phyloP scores from a whole-genome alignment of 768 basidiomycete genomes.

The Piloderma croceum region DNA sequence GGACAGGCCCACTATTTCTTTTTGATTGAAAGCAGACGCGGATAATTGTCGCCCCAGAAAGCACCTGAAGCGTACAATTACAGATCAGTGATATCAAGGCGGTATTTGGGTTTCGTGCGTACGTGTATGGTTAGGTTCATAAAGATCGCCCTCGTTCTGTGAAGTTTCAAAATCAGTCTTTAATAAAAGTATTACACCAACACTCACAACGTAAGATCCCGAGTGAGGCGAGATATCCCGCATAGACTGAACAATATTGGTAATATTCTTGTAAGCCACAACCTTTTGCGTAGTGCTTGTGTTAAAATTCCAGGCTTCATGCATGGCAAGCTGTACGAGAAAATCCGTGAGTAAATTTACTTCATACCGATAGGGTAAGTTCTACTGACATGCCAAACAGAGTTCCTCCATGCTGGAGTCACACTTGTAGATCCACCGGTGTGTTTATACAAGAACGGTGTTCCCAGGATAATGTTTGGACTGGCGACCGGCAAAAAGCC shows the following conservation, averaged over 20 bases:
- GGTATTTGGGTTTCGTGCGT: background rate
- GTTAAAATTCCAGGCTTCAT: conserved; percentile 11
- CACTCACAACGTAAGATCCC: conserved; percentile 29
- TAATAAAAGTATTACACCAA: background rate
- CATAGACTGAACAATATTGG: conserved; percentile 4
- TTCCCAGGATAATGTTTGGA: conserved; percentile 12
- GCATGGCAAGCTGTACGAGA: too few relatives aligned
- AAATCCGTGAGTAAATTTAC: too few relatives aligned
- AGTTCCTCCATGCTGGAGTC: conserved; percentile 19
- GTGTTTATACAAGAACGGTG: conserved; percentile 16
- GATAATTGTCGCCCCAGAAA: conserved; percentile 33
- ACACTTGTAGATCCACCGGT: conserved; percentile 14
- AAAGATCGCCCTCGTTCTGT: conserved; percentile 33
- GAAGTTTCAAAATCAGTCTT: background rate
- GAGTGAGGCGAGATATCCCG: conserved; percentile 10
- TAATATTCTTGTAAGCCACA: conserved; percentile 8
- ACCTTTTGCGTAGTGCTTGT: conserved; percentile 10
- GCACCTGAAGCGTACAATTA: conserved; percentile 9
- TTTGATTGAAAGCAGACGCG: conserved; percentile 24
- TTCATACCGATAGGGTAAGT: too few relatives aligned
- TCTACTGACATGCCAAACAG: conserved; percentile 21
- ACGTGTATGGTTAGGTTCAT: conserved; percentile 27
- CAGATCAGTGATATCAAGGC: background rate
- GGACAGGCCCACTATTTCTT: conserved; percentile 26
- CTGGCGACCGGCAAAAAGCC: conserved; percentile 12